phyloP scores from a whole-genome alignment of 2,329 filamentous ascomycete genomes.

The Fusarium sp. region DNA sequence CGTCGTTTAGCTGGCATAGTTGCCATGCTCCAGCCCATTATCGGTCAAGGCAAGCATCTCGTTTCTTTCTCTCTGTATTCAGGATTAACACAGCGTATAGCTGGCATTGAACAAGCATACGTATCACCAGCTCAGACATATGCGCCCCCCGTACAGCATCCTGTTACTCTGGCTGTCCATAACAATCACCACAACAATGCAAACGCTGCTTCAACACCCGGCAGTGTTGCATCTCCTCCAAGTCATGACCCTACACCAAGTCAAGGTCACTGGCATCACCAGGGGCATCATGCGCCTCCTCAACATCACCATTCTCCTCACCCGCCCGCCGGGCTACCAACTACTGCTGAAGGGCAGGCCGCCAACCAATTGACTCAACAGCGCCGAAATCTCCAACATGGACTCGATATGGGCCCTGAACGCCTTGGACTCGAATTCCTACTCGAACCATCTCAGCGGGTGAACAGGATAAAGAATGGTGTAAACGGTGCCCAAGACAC shows the following conservation, averaged over 20 bases:
- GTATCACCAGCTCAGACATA: constrained; percentile 47
- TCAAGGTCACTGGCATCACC: constrained; percentile 30
- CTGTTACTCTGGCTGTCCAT: constrained; percentile 26
- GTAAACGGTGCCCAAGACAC: constrained; percentile 59
- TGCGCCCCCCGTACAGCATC: constrained; percentile 36
- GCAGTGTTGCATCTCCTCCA: constrained; percentile 39
- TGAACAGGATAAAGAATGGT: constrained; percentile 61
- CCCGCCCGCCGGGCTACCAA: not conserved
- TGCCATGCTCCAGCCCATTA: constrained; percentile 68
- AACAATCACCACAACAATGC: constrained; percentile 34
- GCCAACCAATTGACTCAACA: constrained; percentile 55
- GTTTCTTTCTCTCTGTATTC: not conserved
- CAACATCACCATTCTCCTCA: constrained; percentile 21
- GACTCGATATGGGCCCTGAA: constrained; percentile 70
- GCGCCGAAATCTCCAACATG: constrained; percentile 60
- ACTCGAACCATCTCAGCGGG: constrained; percentile 67
- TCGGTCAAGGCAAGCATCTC: constrained; percentile 47
- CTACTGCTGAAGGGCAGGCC: constrained; percentile 23
- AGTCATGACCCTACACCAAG: constrained; percentile 26
- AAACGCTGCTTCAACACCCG: constrained; percentile 41
- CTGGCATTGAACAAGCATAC: constrained; percentile 45
- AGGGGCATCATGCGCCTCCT: constrained; percentile 21
- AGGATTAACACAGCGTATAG: constrained; percentile 15
- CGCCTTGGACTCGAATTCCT: constrained; percentile 78
- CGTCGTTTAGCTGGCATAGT: constrained; percentile 72